A percentile compares a stretch with the other conserved stretches of the same genome.
Conservation (phyloP, 192 early-diverging fungal genomes). For the Lobulomyces angularis region DNA sequence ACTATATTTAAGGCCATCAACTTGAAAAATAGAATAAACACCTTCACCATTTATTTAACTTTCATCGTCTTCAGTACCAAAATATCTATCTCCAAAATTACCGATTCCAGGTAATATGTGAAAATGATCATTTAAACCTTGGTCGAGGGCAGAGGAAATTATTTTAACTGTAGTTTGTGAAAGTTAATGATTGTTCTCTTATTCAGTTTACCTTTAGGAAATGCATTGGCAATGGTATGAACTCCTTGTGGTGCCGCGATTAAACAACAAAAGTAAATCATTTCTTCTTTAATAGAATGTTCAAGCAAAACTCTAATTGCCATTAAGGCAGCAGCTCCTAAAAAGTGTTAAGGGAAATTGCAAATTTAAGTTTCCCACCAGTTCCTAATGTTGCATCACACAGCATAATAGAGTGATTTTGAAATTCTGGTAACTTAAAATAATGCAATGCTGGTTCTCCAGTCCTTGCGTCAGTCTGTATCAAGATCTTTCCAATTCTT, state of each 20-base stretch:
- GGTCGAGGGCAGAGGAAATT: slow-evolving; percentile 70
- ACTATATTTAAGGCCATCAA: too few relatives aligned
- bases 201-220: too few relatives aligned
- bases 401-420: not conserved
- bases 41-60: too few relatives aligned
- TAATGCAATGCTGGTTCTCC: slow-evolving; percentile 87
- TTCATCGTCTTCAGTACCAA: slow-evolving; percentile 18
- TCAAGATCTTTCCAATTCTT: slow-evolving; percentile 79
- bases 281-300: slow-evolving; percentile 62
- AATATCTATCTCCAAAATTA: slow-evolving; percentile 67
- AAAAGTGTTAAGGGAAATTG: not conserved
- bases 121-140: slow-evolving; percentile 45
- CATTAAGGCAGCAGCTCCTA: slow-evolving; percentile 87
- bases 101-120: slow-evolving; percentile 76
- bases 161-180: too few relatives aligned
- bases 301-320: slow-evolving; percentile 86
- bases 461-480: slow-evolving; percentile 63
- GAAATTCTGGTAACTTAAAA: slow-evolving; percentile 59
- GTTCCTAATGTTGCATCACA: slow-evolving; percentile 4
- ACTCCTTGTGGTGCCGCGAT: slow-evolving; percentile 68
- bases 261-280: slow-evolving; percentile 74
- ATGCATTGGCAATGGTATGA: slow-evolving; percentile 65
- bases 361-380: slow-evolving; percentile 1
- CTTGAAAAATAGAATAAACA: too few relatives aligned
- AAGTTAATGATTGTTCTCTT: too few relatives aligned